Conservation (phyloP, 495 filamentous ascomycete species). For the Aspergillus nidulans region DNA sequence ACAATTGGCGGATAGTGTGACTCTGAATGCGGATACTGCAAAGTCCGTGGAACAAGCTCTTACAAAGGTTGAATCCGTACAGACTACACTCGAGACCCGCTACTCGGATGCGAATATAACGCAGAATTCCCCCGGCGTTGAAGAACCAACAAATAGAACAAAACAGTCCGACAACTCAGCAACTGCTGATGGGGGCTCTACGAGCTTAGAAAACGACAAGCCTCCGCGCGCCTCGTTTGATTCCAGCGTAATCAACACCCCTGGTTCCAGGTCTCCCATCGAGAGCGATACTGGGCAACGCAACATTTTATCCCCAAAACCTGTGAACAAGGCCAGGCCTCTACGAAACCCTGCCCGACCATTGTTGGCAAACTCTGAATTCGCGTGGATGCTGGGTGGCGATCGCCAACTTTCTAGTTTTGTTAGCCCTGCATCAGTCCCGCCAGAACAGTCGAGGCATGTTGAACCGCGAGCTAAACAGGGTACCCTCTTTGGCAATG, state of each 20-base stretch:
- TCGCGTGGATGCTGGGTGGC: slow-evolving; percentile 91
- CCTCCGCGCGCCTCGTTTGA: neutral
- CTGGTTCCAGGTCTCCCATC: slow-evolving; percentile 8
- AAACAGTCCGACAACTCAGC: neutral
- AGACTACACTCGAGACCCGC: slow-evolving; percentile 68
- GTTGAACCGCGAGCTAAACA: slow-evolving; percentile 28
- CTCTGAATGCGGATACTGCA: slow-evolving; percentile 40
- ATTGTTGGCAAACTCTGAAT: slow-evolving; percentile 73
- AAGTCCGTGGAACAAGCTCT: slow-evolving; percentile 47
- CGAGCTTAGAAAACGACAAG: slow-evolving; percentile 1
- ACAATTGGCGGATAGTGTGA: slow-evolving; percentile 42
- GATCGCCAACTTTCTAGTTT: slow-evolving; percentile 46
- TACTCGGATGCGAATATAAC: slow-evolving; percentile 40
- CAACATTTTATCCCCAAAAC: slow-evolving; percentile 1
- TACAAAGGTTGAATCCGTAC: slow-evolving; percentile 72
- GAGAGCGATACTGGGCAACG: slow-evolving; percentile 4
- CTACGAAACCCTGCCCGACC: slow-evolving; percentile 13
- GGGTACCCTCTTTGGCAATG: slow-evolving; percentile 37
- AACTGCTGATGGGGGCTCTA: slow-evolving; percentile 1
- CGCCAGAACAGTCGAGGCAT: slow-evolving; percentile 43
- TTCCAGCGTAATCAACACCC: neutral
- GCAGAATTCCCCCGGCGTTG: slow-evolving; percentile 3
- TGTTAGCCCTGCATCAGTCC: slow-evolving; percentile 45
- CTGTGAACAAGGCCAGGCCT: slow-evolving; percentile 10
- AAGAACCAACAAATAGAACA: slow-evolving; percentile 1